phyloP scores from a whole-genome alignment of 1,284 basidiomycete genomes.

The Inonotus obliquus region DNA sequence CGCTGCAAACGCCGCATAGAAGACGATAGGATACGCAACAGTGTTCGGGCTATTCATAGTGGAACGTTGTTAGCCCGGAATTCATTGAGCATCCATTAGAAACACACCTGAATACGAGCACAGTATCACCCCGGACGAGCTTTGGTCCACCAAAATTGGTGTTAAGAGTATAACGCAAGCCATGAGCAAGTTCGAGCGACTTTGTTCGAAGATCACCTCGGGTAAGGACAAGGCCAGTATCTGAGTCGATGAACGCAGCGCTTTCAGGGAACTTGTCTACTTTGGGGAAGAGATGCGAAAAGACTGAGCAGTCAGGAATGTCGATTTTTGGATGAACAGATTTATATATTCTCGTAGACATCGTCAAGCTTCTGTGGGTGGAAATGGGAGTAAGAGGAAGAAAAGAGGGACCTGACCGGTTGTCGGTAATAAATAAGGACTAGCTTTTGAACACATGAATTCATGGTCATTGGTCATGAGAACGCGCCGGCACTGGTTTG shows the following conservation, averaged over 20 bases:
- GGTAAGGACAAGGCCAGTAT: conserved; percentile 50
- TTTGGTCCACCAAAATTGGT: conserved; percentile 37
- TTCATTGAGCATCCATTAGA: neutral
- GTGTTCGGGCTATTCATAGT: conserved; percentile 44
- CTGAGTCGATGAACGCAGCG: conserved; percentile 63
- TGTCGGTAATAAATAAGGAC: too few species aligned
- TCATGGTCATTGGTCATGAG: too few species aligned
- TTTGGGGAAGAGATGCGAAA: conserved; percentile 26
- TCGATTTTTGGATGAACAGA: conserved; percentile 24
- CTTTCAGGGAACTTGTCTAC: conserved; percentile 31
- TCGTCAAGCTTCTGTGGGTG: conserved; percentile 15
- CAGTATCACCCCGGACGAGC: conserved; percentile 23
- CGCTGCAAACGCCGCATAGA: conserved; percentile 51
- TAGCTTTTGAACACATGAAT: too few species aligned
- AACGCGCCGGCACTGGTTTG: too few species aligned
- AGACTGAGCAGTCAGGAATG: conserved; percentile 26
- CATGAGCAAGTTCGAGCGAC: conserved; percentile 53
- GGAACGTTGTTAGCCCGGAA: neutral
- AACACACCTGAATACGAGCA: conserved; percentile 42
- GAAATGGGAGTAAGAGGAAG: neutral
- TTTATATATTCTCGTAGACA: conserved; percentile 25
- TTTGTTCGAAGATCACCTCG: conserved; percentile 50
- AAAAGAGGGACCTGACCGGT: neutral
- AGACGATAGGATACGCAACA: conserved; percentile 56
- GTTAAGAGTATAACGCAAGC: conserved; percentile 37